Evolutionary conservation across 2,329 filamentous ascomycete genomes (phyloP).

Genomic region (Colletotrichum agaves): DNA sequence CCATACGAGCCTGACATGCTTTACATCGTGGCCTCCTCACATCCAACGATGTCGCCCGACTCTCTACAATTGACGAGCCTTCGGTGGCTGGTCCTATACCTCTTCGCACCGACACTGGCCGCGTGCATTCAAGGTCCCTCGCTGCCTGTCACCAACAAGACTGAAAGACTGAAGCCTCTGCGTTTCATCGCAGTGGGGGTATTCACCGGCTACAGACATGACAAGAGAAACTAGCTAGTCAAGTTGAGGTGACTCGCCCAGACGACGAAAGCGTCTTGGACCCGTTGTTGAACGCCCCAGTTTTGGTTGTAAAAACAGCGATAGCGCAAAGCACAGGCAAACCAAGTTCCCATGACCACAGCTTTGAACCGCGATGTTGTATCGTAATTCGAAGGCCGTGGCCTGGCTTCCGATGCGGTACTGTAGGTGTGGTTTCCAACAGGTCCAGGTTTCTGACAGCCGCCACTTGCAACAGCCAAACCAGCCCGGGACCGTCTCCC

Average conservation of each 20-base stretch:
- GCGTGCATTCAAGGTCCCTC: background rate
- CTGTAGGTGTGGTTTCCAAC: background rate
- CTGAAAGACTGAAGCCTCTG: slow-evolving; percentile 9
- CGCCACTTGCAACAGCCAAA: slow-evolving; percentile 35
- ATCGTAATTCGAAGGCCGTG: slow-evolving; percentile 4
- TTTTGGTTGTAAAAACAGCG: slow-evolving; percentile 90
- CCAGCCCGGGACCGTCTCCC: too few species aligned
- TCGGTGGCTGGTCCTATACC: background rate
- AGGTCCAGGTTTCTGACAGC: slow-evolving; percentile 35
- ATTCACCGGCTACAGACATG: slow-evolving; percentile 39
- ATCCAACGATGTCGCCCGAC: too few species aligned
- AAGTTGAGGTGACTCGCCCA: slow-evolving; percentile 75
- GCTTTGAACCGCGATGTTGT: slow-evolving; percentile 2
- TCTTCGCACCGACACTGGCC: background rate
- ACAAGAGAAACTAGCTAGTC: slow-evolving; percentile 57
- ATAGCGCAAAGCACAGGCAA: slow-evolving; percentile 75
- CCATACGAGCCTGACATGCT: too few species aligned
- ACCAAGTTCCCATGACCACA: slow-evolving; percentile 62
- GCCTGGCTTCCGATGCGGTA: background rate
- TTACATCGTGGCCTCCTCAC: too few species aligned
- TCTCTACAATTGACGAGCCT: background rate
- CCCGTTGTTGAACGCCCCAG: slow-evolving; percentile 81
- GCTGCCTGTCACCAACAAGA: too few species aligned
- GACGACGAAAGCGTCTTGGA: slow-evolving; percentile 72
- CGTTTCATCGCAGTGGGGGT: background rate